These are phyloP conservation scores for Sporothrix brasiliensis DNA, from an alignment of 2,329 filamentous ascomycete genomes.

Conservation along the genomic window DNA sequence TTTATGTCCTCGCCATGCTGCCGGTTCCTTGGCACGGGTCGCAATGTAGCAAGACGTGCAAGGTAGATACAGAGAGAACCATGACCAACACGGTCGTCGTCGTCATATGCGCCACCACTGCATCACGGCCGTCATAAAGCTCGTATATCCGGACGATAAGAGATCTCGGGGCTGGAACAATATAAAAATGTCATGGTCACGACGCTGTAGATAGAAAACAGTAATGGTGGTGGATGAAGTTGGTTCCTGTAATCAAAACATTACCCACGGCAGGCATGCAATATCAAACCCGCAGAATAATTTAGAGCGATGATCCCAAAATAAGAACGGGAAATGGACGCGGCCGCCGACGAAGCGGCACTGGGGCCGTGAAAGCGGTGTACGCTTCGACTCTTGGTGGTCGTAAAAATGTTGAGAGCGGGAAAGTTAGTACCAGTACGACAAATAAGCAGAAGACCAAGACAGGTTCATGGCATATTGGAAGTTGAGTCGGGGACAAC, in stretches of 20 bases:
- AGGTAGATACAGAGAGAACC: background rate
- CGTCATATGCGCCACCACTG: background rate
- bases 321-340: background rate
- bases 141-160: conserved; percentile 26
- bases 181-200: background rate
- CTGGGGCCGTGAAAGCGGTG: conserved; percentile 1
- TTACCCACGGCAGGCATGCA: background rate
- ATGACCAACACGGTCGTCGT: no score
- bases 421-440: background rate
- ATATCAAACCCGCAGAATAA: no score
- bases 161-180: conserved; percentile 13
- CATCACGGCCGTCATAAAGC: background rate
- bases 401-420: background rate
- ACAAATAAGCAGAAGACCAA: background rate
- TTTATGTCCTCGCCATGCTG: background rate
- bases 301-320: background rate
- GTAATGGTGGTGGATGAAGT: background rate
- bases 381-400: background rate
- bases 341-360: background rate
- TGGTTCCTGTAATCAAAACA: background rate
- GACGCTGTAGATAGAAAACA: conserved; percentile 13
- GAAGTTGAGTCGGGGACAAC: background rate
- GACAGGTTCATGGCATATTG: background rate
- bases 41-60: background rate
- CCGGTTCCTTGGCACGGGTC: background rate